Evolutionary conservation across 73 alveolate genomes (phyloP).

Genomic region (Paramecium octaurelia): DNA sequence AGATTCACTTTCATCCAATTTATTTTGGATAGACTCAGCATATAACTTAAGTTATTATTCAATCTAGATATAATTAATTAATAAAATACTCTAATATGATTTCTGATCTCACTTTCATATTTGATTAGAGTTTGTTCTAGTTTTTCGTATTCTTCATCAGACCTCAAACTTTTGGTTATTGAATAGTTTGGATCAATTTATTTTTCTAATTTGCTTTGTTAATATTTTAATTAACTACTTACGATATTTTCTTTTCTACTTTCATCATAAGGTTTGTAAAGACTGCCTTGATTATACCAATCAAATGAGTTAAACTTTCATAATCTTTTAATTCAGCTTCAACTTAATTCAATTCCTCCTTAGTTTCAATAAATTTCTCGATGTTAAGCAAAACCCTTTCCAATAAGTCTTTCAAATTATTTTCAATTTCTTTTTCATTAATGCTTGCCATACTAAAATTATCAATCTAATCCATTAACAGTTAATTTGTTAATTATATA

Average conservation of each 20-base stretch:
- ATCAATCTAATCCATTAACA: not conserved
- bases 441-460: not conserved
- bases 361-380: constrained; percentile 28
- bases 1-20: constrained; percentile 19
- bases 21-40: constrained; percentile 10
- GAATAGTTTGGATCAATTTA: not conserved
- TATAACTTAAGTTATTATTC: constrained; percentile 26
- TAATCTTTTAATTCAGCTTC: constrained; percentile 45
- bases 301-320: constrained; percentile 33
- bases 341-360: constrained; percentile 26
- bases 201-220: constrained; percentile 6
- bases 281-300: constrained; percentile 20
- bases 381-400: constrained; percentile 10
- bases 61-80: not conserved
- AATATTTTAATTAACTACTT: not conserved
- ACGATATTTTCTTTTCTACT: constrained; percentile 34
- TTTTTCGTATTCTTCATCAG: constrained; percentile 45
- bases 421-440: not conserved
- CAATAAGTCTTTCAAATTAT: not conserved
- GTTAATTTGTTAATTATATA: not conserved
- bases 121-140: not conserved
- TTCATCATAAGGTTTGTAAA: constrained; percentile 9
- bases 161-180: not conserved
- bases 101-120: constrained; percentile 42
- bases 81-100: constrained; percentile 25